These are phyloP conservation scores for Waltiozyma sp. DNA, from an alignment of 1,139 yeast genomes.

Conservation along the genomic window DNA sequence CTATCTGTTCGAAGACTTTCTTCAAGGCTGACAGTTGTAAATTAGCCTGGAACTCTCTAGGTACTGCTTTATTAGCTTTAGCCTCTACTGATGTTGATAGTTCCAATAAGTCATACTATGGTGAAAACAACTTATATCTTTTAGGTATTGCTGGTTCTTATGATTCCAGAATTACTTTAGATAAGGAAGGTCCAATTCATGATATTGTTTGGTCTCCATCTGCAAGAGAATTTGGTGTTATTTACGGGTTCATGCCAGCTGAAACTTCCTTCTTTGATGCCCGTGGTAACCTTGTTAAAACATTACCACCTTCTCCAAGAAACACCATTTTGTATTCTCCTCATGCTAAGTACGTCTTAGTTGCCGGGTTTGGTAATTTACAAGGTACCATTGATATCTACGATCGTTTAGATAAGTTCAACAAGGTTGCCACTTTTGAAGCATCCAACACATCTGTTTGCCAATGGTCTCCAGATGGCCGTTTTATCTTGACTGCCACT, in stretches of 20 bases:
- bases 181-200: conserved; percentile 93
- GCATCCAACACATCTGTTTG: conserved; percentile 93
- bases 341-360: conserved; percentile 80
- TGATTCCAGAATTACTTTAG: conserved; percentile 79
- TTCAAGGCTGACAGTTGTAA: conserved; percentile 94
- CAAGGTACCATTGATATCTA: conserved; percentile 95
- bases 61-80: conserved; percentile 86
- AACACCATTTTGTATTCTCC: conserved; percentile 91
- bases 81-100: conserved; percentile 96
- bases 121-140: conserved; percentile 86
- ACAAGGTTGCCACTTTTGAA: conserved; percentile 69
- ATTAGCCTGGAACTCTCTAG: conserved; percentile 87
- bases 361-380: conserved; percentile 96
- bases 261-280: conserved; percentile 91
- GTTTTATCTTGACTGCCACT: conserved; percentile 87
- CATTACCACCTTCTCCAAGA: conserved; percentile 79
- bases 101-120: conserved; percentile 89
- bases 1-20: conserved; percentile 78
- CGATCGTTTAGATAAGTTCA: conserved; percentile 83
- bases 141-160: conserved; percentile 89
- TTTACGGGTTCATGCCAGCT: conserved; percentile 96
- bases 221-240: conserved; percentile 93
- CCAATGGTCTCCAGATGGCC: conserved; percentile 98
- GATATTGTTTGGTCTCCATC: conserved; percentile 97
- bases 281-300: conserved; percentile 78